Conservation (phyloP, 129 eudicot species). For the Flaveria ramosissima region DNA sequence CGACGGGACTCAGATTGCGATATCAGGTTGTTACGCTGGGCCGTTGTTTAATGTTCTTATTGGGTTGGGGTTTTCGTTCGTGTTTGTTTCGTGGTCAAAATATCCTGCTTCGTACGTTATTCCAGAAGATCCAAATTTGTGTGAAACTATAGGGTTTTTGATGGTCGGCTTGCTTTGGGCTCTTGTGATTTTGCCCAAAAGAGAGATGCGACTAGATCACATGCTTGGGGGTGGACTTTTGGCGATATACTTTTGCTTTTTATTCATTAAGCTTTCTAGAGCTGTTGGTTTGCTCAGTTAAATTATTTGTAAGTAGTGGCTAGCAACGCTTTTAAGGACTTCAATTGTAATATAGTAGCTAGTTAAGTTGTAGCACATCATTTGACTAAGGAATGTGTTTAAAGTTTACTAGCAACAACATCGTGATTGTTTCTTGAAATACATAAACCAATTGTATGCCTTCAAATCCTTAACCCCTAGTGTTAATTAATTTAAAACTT, state of each 20-base stretch:
- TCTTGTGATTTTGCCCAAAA: slow-evolving; percentile 63
- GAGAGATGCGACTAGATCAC: slow-evolving; percentile 54
- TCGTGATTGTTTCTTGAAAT: background rate
- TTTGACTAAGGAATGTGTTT: slow-evolving; percentile 18
- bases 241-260: slow-evolving; percentile 61
- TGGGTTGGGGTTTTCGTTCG: slow-evolving; percentile 68
- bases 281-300: slow-evolving; percentile 42
- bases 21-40: slow-evolving; percentile 78
- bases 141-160: slow-evolving; percentile 59
- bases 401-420: slow-evolving; percentile 1
- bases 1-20: slow-evolving; percentile 64
- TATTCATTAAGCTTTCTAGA: slow-evolving; percentile 53
- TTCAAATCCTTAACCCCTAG: background rate
- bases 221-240: slow-evolving; percentile 63
- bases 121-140: slow-evolving; percentile 44
- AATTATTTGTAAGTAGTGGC: slow-evolving; percentile 3
- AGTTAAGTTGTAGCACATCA: slow-evolving; percentile 10
- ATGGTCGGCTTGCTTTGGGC: slow-evolving; percentile 73
- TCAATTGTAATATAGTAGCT: slow-evolving; percentile 1
- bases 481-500: background rate
- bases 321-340: background rate
- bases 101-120: slow-evolving; percentile 53
- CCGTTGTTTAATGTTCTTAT: slow-evolving; percentile 69
- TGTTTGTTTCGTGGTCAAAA: slow-evolving; percentile 49
- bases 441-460: background rate